phyloP scores from a whole-genome alignment of 805 yeast species.

The Debaryomyces tyrocola region DNA sequence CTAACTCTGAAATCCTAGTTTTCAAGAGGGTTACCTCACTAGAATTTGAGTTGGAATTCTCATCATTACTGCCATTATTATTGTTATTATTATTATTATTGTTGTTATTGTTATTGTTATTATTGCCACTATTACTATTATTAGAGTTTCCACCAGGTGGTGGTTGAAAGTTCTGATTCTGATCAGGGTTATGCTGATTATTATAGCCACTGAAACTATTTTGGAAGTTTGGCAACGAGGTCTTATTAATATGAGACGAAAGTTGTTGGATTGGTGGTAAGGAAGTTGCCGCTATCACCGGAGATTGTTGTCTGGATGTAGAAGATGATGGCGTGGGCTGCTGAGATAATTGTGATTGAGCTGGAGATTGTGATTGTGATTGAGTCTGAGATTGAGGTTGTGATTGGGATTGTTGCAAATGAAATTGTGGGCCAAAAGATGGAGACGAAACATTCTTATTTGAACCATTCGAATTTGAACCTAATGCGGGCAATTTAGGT shows the following conservation, averaged over 20 bases:
- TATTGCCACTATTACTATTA: conserved; percentile 3
- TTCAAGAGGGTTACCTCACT: conserved; percentile 48
- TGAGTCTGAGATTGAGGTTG: conserved; percentile 1
- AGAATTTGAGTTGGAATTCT: conserved; percentile 4
- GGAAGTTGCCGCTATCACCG: conserved; percentile 6
- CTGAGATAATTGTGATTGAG: conserved; percentile 23
- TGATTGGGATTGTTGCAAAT: conserved; percentile 12
- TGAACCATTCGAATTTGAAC: conserved; percentile 10
- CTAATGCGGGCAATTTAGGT: conserved; percentile 35
- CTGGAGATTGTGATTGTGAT: conserved; percentile 7
- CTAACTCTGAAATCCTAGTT: conserved; percentile 84
- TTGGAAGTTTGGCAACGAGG: neutral
- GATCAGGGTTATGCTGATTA: conserved; percentile 3
- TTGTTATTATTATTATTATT: conserved; percentile 6
- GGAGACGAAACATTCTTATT: conserved; percentile 34
- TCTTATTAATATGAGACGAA: neutral
- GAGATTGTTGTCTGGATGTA: conserved; percentile 5
- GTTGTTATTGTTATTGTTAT: conserved; percentile 9
- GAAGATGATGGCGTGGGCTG: conserved; percentile 20
- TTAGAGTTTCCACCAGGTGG: conserved; percentile 1
- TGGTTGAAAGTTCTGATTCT: conserved; percentile 7
- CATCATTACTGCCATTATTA: conserved; percentile 9
- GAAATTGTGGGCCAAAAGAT: conserved; percentile 47
- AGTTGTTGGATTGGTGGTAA: conserved; percentile 28
- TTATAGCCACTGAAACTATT: neutral